Conservation (phyloP, 257 asterid species). For the Solanum bulbocastanum region DNA sequence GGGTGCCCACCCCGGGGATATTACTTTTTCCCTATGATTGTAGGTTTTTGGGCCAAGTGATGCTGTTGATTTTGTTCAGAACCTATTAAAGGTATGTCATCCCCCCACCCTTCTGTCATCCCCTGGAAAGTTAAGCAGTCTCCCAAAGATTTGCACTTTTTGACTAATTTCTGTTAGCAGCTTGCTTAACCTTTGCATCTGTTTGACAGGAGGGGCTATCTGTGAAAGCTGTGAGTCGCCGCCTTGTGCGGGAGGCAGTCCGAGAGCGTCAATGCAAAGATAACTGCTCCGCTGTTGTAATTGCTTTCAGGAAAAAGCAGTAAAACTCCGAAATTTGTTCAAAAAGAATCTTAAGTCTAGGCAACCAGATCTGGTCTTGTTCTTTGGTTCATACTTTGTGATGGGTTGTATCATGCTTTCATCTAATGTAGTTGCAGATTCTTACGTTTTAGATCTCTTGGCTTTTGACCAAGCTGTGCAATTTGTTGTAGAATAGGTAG, state of each 20-base stretch:
- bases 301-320: slow-evolving; percentile 37
- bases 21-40: not conserved
- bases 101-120: not conserved
- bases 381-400: not conserved
- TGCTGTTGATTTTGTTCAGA: slow-evolving; percentile 81
- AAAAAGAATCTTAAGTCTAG: not conserved
- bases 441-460: not conserved
- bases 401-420: not conserved
- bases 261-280: slow-evolving; percentile 88
- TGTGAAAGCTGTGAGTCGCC: slow-evolving; percentile 55
- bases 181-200: not conserved
- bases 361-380: not conserved
- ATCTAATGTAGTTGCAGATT: not conserved
- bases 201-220: slow-evolving; percentile 54
- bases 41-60: slow-evolving; percentile 95
- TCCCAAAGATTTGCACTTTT: not conserved
- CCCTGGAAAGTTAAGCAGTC: not conserved
- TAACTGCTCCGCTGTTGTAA: slow-evolving; percentile 74
- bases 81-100: slow-evolving; percentile 59
- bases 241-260: slow-evolving; percentile 76
- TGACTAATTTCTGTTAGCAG: not conserved
- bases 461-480: not conserved
- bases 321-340: not conserved
- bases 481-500: not conserved
- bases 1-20: not conserved